phyloP scores from a whole-genome alignment of 75 land plant genomes.

The Gnetum montanum region DNA sequence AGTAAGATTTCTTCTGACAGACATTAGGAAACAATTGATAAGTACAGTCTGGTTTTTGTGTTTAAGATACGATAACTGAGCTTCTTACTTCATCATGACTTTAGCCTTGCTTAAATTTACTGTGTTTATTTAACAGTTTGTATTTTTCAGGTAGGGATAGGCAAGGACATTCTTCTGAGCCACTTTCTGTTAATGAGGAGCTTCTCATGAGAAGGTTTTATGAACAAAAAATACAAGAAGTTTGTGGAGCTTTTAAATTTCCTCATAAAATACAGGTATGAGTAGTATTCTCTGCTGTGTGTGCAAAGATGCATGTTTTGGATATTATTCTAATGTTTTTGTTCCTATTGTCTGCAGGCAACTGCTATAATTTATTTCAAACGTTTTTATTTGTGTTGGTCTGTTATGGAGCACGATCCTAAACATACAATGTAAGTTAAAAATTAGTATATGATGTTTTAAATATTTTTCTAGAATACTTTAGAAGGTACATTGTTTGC shows the following conservation, averaged over 20 bases:
- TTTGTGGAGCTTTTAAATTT: conserved; percentile 78
- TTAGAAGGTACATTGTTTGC: too few species aligned
- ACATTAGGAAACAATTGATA: neutral
- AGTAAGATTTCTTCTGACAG: neutral
- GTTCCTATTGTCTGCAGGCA: conserved; percentile 44
- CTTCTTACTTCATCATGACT: neutral
- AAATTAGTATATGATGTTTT: too few species aligned
- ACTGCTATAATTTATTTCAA: conserved; percentile 90
- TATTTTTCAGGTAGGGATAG: too few species aligned
- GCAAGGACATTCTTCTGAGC: too few species aligned
- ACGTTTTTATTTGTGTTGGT: conserved; percentile 87
- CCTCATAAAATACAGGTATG: conserved; percentile 95
- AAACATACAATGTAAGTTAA: conserved; percentile 77
- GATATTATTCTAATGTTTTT: too few species aligned
- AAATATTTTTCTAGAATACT: too few species aligned
- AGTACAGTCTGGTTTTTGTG: neutral
- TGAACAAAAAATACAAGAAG: conserved; percentile 93
- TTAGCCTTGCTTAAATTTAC: too few species aligned
- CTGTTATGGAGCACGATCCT: conserved; percentile 97
- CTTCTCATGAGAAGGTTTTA: conserved; percentile 67
- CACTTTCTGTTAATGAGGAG: conserved; percentile 72
- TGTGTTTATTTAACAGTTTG: too few species aligned
- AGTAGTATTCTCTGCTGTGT: too few species aligned
- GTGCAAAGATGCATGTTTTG: neutral
- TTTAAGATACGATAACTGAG: neutral